Conservation (phyloP, 2,329 filamentous ascomycete genomes). For the Lasiodiplodia sp. region DNA sequence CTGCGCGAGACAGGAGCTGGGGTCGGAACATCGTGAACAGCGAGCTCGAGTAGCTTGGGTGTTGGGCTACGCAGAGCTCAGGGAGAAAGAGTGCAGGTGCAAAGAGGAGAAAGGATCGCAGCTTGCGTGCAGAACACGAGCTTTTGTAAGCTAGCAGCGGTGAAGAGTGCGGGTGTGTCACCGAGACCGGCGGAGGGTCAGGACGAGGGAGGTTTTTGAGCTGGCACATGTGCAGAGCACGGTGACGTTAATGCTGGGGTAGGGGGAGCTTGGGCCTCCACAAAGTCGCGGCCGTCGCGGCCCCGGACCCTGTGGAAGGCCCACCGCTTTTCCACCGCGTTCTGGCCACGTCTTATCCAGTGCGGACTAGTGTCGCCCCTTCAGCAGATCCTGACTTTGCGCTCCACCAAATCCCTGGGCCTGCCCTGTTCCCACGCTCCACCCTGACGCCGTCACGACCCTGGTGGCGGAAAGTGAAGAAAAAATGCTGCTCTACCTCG, state of each 20-base stretch:
- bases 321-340: background rate
- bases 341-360: slow-evolving; percentile 6
- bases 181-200: slow-evolving; percentile 15
- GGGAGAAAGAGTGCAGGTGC: background rate
- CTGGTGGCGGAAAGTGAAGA: background rate
- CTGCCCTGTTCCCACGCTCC: slow-evolving; percentile 35
- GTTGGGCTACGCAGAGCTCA: background rate
- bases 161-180: slow-evolving; percentile 15
- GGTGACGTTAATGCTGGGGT: slow-evolving; percentile 17
- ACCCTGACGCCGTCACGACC: slow-evolving; percentile 58
- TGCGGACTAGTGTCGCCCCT: background rate
- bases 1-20: slow-evolving; percentile 35
- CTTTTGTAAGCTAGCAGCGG: slow-evolving; percentile 15
- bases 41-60: slow-evolving; percentile 28
- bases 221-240: slow-evolving; percentile 22
- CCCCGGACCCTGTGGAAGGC: too few species aligned
- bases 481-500: slow-evolving; percentile 64
- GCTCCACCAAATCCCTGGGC: slow-evolving; percentile 21
- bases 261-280: slow-evolving; percentile 22
- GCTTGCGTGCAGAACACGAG: background rate
- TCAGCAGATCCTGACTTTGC: slow-evolving; percentile 10
- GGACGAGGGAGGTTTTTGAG: slow-evolving; percentile 23
- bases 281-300: background rate
- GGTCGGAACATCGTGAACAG: slow-evolving; percentile 44
- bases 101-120: background rate